phyloP scores from a whole-genome alignment of 257 asterid genomes.

The Eustoma russellianum region DNA sequence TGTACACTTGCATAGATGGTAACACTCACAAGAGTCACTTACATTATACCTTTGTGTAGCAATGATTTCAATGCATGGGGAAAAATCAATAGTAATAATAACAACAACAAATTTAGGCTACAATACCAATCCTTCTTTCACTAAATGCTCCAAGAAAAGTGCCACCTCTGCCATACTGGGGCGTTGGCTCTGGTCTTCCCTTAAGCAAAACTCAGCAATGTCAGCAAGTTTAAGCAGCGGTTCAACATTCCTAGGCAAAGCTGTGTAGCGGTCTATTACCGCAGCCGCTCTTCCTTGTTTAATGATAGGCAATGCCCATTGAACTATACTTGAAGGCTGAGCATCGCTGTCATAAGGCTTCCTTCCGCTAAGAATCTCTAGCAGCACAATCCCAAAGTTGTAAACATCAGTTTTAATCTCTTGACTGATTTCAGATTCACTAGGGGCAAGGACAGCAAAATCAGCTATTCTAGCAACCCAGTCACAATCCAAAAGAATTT shows the following conservation, averaged over 20 bases:
- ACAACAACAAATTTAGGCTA: conserved; percentile 21
- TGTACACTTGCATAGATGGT: too few species aligned
- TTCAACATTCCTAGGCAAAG: conserved; percentile 78
- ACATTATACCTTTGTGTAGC: too few species aligned
- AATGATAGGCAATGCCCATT: conserved; percentile 79
- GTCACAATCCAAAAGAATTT: conserved; percentile 77
- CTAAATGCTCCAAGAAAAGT: conserved; percentile 48
- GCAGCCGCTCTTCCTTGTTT: conserved; percentile 81
- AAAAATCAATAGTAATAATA: too few species aligned
- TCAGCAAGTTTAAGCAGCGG: conserved; percentile 88
- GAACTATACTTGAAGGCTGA: conserved; percentile 55
- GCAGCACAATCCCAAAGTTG: conserved; percentile 73
- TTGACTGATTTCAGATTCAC: conserved; percentile 34
- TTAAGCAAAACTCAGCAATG: conserved; percentile 62
- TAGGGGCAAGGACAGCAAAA: conserved; percentile 54
- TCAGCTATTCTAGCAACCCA: conserved; percentile 71
- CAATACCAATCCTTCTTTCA: conserved; percentile 65
- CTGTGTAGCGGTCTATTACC: conserved; percentile 52
- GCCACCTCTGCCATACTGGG: conserved; percentile 63
- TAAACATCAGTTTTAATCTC: conserved; percentile 64
- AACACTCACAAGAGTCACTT: too few species aligned
- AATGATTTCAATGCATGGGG: too few species aligned
- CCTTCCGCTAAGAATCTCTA: conserved; percentile 86
- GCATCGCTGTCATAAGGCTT: conserved; percentile 65
- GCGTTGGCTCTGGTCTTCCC: conserved; percentile 52